Conservation (phyloP, 2,329 filamentous ascomycete species). For the Fusarium nisikadoi region DNA sequence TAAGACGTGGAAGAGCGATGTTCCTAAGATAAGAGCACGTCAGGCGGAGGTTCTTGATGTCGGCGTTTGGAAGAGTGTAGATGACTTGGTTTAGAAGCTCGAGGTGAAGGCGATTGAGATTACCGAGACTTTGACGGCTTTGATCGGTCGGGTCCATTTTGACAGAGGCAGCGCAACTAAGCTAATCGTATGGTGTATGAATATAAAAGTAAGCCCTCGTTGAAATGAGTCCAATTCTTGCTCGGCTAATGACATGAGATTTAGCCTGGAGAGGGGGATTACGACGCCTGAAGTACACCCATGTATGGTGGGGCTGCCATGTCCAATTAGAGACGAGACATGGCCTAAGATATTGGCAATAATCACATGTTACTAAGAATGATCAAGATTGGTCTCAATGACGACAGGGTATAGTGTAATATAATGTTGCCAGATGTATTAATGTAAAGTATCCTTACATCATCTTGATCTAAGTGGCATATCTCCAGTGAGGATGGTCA, state of each 20-base stretch:
- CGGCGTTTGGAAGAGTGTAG: not conserved
- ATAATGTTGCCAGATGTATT: fast-evolving
- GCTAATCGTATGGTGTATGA: not conserved
- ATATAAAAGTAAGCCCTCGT: not conserved
- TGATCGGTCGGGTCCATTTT: fast-evolving
- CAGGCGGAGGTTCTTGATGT: constrained; percentile 18
- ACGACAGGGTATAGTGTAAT: too few relatives aligned
- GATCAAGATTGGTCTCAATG: too few relatives aligned
- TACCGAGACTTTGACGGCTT: fast-evolving
- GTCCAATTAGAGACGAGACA: not conserved
- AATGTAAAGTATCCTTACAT: fast-evolving
- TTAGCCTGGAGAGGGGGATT: not conserved
- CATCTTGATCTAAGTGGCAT: not conserved
- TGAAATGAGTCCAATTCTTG: fast-evolving
- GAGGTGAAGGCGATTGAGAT: not conserved
- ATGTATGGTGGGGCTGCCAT: not conserved
- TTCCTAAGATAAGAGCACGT: not conserved
- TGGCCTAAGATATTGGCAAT: too few relatives aligned
- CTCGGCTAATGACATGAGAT: not conserved
- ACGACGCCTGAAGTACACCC: not conserved
- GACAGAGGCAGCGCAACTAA: fast-evolving
- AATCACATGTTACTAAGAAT: too few relatives aligned
- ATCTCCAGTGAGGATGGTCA: constrained; percentile 7
- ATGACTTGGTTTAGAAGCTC: not conserved
- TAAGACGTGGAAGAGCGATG: not conserved